Evolutionary conservation across 345 rosid species (phyloP).

Genomic region (Corchorus olitorius): DNA sequence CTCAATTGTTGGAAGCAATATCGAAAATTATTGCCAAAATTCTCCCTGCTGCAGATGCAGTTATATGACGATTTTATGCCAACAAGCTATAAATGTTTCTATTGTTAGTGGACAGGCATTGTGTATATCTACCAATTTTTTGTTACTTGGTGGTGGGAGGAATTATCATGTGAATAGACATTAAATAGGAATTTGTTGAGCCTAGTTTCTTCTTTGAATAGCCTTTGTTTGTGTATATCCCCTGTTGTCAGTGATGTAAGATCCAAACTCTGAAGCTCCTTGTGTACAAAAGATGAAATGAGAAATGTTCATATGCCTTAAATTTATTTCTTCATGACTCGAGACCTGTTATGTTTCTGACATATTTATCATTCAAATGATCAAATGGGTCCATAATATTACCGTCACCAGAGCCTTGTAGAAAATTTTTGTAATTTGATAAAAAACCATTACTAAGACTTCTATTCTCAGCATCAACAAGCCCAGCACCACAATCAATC

Average conservation of each 20-base stretch:
- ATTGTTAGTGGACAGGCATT: background rate
- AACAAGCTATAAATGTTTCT: background rate
- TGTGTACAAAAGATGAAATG: conserved; percentile 15
- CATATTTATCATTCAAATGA: too few relatives aligned
- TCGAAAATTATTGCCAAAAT: background rate
- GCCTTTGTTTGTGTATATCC: conserved; percentile 33
- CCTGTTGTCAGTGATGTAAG: conserved; percentile 25
- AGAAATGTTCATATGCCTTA: conserved; percentile 4
- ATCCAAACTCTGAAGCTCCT: conserved; percentile 21
- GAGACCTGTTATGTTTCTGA: too few relatives aligned
- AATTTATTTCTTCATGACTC: background rate
- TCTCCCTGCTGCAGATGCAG: conserved; percentile 16
- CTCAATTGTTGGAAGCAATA: conserved; percentile 6
- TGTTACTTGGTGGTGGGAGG: conserved; percentile 28
- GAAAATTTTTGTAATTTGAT: background rate
- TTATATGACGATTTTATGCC: conserved; percentile 5
- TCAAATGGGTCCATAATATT: too few relatives aligned
- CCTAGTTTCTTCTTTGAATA: conserved; percentile 1
- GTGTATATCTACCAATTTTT: conserved; percentile 35
- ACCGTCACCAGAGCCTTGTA: background rate
- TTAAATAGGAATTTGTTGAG: conserved; percentile 15
- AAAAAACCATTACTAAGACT: background rate
- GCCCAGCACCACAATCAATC: background rate
- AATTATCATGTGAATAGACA: conserved; percentile 37
- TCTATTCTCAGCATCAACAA: background rate